Evolutionary conservation across 768 basidiomycete genomes (phyloP), one percentile per base, ranked within the genome.

Genomic region (Macrolepiota dolichaula): DNA sequence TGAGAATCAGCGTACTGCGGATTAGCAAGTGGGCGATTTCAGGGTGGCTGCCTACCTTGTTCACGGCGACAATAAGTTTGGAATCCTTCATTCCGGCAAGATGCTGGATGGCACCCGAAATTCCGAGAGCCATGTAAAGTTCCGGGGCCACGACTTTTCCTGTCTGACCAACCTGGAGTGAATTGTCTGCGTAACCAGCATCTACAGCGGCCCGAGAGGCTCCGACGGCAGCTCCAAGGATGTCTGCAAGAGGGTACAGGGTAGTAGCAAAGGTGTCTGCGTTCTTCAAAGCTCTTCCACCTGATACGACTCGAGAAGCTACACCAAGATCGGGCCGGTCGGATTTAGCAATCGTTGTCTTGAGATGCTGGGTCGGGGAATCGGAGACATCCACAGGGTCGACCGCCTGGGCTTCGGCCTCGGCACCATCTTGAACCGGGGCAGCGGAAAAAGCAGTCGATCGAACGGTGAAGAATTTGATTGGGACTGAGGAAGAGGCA

Each of bases 1-100:
- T 53, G 6, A 13, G 47, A 57, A 56, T 63, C 54, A 64, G 57
- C 62, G 59, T 57, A 2, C 58, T 42, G 46, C 50, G 29, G 1
- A 50, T 38, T 25, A 17, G 19, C 7, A 46, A 50, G 24, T 19
- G 29, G 59, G 36, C 51, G 2, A 24, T 46, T 37, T n/a, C 27
- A 59, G 29, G 25, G 40, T 19, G 61, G 29, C 10, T 19, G 64
- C 77, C 55, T 63, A 87, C 95, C 85, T 99, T 99, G 80, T 99
- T 99, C 63, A 99, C 83, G 3, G 97, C 97, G 35, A 97, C 96
- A 63, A 99, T 99, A 64, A 98, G 80, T 78, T 98, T 99, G 11
- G 93, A 95, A 69, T 98, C 97, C 73, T 99, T 99, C 97, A 98
- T 99, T 9, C 97, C 97, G 22, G 97, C 97, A 57, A 98, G 79